phyloP scores from a whole-genome alignment of 108 stramenopile genomes.

The Stephanodiscus minutulus region DNA sequence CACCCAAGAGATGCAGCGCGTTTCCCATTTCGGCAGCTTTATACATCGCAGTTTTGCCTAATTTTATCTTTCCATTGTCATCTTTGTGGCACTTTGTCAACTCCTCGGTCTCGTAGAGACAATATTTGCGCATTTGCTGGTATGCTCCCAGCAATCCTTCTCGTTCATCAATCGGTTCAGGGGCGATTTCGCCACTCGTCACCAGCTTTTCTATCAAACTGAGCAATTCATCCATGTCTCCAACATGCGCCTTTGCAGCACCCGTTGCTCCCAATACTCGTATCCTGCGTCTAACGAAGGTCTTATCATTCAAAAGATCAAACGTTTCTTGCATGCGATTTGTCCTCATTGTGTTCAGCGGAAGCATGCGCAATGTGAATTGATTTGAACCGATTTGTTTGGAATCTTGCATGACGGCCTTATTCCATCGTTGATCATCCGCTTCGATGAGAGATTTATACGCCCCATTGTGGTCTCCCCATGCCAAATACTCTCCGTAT shows the following conservation, averaged over 20 bases:
- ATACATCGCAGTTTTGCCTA: conserved; percentile 25
- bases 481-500: conserved; percentile 51
- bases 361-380: conserved; percentile 50
- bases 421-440: conserved; percentile 40
- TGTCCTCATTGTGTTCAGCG: conserved; percentile 42
- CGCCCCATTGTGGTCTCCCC: conserved; percentile 20
- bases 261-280: conserved; percentile 34
- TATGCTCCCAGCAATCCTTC: conserved; percentile 38
- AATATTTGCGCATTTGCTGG: conserved; percentile 41
- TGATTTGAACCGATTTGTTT: conserved; percentile 27
- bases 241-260: conserved; percentile 42
- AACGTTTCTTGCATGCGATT: conserved; percentile 41
- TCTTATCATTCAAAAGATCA: conserved; percentile 49
- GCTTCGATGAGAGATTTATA: conserved; percentile 24
- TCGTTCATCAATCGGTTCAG: conserved; percentile 46
- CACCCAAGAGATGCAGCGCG: conserved; percentile 56
- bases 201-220: conserved; percentile 37
- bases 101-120: conserved; percentile 34
- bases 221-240: conserved; percentile 51
- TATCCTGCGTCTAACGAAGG: conserved; percentile 45
- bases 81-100: conserved; percentile 25
- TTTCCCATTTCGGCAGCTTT: conserved; percentile 44
- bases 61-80: conserved; percentile 19
- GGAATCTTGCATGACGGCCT: conserved; percentile 28
- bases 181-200: background rate